Evolutionary conservation across 805 yeast species (phyloP).

Genomic region (Metschnikowia gruessii): DNA sequence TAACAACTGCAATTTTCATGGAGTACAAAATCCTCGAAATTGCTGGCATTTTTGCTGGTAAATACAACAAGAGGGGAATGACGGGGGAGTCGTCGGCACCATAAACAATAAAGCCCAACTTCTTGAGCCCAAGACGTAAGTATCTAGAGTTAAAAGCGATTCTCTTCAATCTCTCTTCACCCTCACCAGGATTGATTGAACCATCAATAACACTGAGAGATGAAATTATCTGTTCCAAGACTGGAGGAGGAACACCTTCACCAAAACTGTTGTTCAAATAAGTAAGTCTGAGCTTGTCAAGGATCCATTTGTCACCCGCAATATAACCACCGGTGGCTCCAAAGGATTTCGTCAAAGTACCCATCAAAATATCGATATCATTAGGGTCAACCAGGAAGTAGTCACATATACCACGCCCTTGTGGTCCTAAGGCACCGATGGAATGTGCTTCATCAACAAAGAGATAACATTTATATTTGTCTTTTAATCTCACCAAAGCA

Average conservation of each 20-base stretch:
- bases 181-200: constrained; percentile 87
- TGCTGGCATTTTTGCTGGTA: constrained; percentile 94
- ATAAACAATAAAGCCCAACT: constrained; percentile 88
- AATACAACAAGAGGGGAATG: constrained; percentile 79
- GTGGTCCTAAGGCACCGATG: constrained; percentile 96
- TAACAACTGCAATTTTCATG: constrained; percentile 86
- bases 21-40: constrained; percentile 78
- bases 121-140: constrained; percentile 82
- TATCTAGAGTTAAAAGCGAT: constrained; percentile 96
- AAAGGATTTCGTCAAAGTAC: constrained; percentile 94
- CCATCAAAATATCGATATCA: constrained; percentile 88
- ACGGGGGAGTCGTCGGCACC: constrained; percentile 98
- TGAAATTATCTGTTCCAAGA: constrained; percentile 79
- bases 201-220: constrained; percentile 80
- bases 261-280: constrained; percentile 73
- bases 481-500: constrained; percentile 62
- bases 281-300: constrained; percentile 71
- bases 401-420: constrained; percentile 94
- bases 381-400: constrained; percentile 78
- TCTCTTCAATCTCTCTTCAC: constrained; percentile 83
- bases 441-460: constrained; percentile 98
- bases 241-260: constrained; percentile 90
- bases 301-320: constrained; percentile 67
- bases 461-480: constrained; percentile 83
- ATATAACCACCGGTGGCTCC: constrained; percentile 99